phyloP scores from a whole-genome alignment of 495 filamentous ascomycete genomes.

The Neurospora sublineolata region DNA sequence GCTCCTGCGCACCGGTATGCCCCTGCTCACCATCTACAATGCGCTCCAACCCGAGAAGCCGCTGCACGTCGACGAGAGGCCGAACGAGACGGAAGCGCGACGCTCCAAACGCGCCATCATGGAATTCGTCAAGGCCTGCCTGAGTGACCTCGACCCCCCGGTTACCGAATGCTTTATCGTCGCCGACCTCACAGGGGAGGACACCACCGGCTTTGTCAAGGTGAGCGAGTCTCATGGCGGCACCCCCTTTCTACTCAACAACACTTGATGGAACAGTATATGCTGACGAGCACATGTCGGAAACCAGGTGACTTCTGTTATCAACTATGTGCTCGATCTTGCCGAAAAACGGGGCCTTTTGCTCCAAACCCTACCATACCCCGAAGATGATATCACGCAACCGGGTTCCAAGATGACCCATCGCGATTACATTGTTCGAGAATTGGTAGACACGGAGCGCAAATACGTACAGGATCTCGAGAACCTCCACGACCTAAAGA shows the following conservation, averaged over 20 bases:
- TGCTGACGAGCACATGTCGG: not conserved
- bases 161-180: conserved; percentile 82
- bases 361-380: conserved; percentile 39
- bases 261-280: not conserved
- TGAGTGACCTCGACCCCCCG: conserved; percentile 59
- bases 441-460: conserved; percentile 85
- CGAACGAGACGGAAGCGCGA: conserved; percentile 48
- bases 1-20: conserved; percentile 71
- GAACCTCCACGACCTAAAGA: conserved; percentile 86
- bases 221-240: conserved; percentile 28
- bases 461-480: conserved; percentile 98
- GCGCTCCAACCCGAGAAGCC: conserved; percentile 53
- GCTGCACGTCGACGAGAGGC: conserved; percentile 49
- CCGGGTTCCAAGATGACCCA: conserved; percentile 55
- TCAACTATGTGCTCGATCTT: conserved; percentile 83
- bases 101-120: conserved; percentile 49
- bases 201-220: conserved; percentile 96
- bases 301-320: conserved; percentile 48
- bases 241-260: not conserved
- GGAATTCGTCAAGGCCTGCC: conserved; percentile 44
- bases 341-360: conserved; percentile 65
- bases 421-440: conserved; percentile 75
- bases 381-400: conserved; percentile 32
- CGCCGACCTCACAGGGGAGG: conserved; percentile 79
- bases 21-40: conserved; percentile 84